phyloP scores from a whole-genome alignment of 208 protist genomes.

The Crithidia bombi region DNA sequence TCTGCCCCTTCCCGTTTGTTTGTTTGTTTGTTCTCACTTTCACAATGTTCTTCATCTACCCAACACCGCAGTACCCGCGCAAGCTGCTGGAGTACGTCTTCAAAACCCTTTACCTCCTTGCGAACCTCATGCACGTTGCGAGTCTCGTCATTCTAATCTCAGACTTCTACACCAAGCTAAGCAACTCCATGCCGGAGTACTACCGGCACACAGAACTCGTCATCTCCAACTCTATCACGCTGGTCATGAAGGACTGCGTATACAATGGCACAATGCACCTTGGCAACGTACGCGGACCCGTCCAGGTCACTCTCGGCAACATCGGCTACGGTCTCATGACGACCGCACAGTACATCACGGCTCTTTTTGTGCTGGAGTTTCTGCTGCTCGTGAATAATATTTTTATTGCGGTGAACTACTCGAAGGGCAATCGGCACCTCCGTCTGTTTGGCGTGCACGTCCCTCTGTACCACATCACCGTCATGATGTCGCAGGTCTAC shows the following conservation, averaged over 20 bases:
- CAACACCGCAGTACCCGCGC: slow-evolving; percentile 76
- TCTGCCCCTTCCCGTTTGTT: no score
- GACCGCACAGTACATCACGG: slow-evolving; percentile 65
- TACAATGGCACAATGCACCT: slow-evolving; percentile 56
- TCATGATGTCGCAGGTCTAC: slow-evolving; percentile 60
- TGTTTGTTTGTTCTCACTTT: not conserved
- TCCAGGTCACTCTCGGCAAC: slow-evolving; percentile 44
- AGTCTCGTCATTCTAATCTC: slow-evolving; percentile 66
- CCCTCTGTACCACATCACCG: slow-evolving; percentile 77
- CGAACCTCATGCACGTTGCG: slow-evolving; percentile 44
- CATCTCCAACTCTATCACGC: slow-evolving; percentile 36
- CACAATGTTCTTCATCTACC: slow-evolving; percentile 80
- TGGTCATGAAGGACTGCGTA: slow-evolving; percentile 65
- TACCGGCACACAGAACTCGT: slow-evolving; percentile 45
- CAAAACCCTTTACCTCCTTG: slow-evolving; percentile 70
- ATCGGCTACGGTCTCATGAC: slow-evolving; percentile 63
- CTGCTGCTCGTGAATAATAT: slow-evolving; percentile 60
- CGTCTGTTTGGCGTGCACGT: slow-evolving; percentile 78
- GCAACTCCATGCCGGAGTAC: slow-evolving; percentile 65
- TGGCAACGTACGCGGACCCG: slow-evolving; percentile 35
- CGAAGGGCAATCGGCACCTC: slow-evolving; percentile 64
- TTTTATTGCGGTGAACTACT: slow-evolving; percentile 58
- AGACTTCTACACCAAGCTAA: slow-evolving; percentile 69
- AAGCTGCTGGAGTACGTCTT: slow-evolving; percentile 61
- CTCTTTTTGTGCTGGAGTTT: slow-evolving; percentile 76